Conservation (phyloP, 163 green algal species). For the Prototheca stagnorum region DNA sequence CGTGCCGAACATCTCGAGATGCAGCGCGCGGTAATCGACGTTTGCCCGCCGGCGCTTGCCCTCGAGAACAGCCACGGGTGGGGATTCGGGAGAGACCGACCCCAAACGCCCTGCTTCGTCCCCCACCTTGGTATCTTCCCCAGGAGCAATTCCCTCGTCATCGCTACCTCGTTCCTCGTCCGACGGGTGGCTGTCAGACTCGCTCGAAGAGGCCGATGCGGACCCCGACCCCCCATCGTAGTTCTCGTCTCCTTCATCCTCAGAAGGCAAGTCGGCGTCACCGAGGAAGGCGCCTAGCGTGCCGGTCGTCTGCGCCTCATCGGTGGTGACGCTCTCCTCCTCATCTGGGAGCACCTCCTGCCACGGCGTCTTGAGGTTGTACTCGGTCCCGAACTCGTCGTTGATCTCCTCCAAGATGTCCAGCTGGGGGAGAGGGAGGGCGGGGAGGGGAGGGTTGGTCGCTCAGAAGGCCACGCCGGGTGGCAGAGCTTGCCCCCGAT, state of each 20-base stretch:
- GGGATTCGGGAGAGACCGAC: neutral
- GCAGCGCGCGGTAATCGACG: slow-evolving; percentile 14
- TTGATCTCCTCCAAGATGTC: slow-evolving; percentile 39
- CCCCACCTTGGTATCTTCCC: neutral
- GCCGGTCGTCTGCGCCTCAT: neutral
- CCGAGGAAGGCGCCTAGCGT: slow-evolving; percentile 1
- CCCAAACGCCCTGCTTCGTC: neutral
- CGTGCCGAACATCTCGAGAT: slow-evolving; percentile 15
- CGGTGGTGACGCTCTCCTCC: neutral
- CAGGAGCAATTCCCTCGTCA: neutral
- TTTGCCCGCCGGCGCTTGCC: slow-evolving; percentile 4
- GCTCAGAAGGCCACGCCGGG: too few relatives aligned
- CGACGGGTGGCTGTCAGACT: neutral
- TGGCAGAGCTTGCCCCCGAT: too few relatives aligned
- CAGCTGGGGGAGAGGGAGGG: too few relatives aligned
- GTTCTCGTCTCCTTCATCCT: slow-evolving; percentile 26
- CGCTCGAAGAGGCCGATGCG: neutral
- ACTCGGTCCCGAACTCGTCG: slow-evolving; percentile 32
- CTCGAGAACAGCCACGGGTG: slow-evolving; percentile 1
- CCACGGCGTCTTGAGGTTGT: slow-evolving; percentile 28
- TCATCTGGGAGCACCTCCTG: slow-evolving; percentile 21
- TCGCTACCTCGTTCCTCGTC: neutral
- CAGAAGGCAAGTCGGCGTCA: slow-evolving; percentile 14
- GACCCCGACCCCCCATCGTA: slow-evolving; percentile 1
- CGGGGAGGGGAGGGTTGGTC: too few relatives aligned